Base-by-base conservation (phyloP, 106 monocot genomes). In the Hemerocallis citrina region DNA sequence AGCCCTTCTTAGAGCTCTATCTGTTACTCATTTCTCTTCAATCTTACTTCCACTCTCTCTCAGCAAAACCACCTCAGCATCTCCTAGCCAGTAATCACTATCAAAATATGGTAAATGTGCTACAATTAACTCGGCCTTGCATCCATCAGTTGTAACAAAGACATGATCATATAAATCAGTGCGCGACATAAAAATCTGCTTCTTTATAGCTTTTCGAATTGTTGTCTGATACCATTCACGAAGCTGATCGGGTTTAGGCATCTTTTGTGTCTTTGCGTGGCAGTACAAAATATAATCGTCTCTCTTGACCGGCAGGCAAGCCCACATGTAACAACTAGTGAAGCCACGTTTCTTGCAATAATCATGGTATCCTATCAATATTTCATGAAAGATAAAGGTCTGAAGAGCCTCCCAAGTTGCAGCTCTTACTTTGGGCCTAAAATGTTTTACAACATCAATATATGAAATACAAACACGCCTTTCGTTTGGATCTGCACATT, bases 51-150 rank as follows among this genome's bases (percentile, higher is more conserved):
- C 76, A 62, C 61, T 75, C 45, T 75, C 75, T 36, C 73, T 72
- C 27, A 73, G 65, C 45, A 80, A 80, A 54, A 86, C 74, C 13
- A 42, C 58, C 50, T 92, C 86, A 31, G 92, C 92, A 67, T 86
- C 80, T 41, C 77, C 92, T 33, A 83, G 86, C 92, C 92, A 86
- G 72, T 74, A 86, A 62, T 92, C 92, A 39, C 74, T 77, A 29
- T 92, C 92, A 70, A 87, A 92, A 52, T 92, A 92, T 44, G 92
- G 92, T 61, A 92, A 72, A 11, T 73, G 80, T 31, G 83, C 62
- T 39, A 86, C 83, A 63, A 83, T 85, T 34, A 86, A 52, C 17
- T 75, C 83, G 13, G 65, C 76, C 57, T 77, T 86, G 64, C 72
- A 75, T 70, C 86, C 83, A 61, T 73, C 72, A 30, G 45, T 63